These are phyloP conservation scores for Phytopythium cucurbitacearum DNA, from an alignment of 352 stramenopile species.

Conservation along the genomic window DNA sequence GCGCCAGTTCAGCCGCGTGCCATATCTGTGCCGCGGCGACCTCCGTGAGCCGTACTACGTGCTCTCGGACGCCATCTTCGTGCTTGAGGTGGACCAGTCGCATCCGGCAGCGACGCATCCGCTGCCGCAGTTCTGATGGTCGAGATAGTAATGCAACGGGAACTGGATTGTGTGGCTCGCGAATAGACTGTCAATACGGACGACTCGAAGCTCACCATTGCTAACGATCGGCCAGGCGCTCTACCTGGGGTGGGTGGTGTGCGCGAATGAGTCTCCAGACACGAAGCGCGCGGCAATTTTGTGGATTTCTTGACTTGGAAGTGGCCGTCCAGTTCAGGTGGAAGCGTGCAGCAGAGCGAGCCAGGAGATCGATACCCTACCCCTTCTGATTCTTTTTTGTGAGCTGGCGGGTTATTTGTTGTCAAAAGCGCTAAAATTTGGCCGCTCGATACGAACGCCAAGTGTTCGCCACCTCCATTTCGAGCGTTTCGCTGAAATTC, in stretches of 20 bases:
- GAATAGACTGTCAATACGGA: too few species aligned
- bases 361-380: neutral
- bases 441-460: neutral
- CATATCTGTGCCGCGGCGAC: conserved; percentile 79
- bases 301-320: neutral
- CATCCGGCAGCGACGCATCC: neutral
- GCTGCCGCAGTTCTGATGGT: neutral
- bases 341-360: neutral
- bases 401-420: neutral
- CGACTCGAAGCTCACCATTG: too few species aligned
- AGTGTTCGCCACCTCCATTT: too few species aligned
- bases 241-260: too few species aligned
- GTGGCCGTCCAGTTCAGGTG: neutral
- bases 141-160: too few species aligned
- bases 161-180: too few species aligned
- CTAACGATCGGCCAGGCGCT: too few species aligned
- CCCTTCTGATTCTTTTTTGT: conserved; percentile 5
- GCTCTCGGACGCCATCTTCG: conserved; percentile 82
- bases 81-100: conserved; percentile 49
- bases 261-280: conserved; percentile 7
- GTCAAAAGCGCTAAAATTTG: neutral
- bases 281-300: conserved; percentile 6
- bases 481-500: too few species aligned
- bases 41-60: conserved; percentile 81
- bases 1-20: conserved; percentile 73